phyloP scores from a whole-genome alignment of 2,329 filamentous ascomycete genomes.

The Amylocarpus encephaloides region DNA sequence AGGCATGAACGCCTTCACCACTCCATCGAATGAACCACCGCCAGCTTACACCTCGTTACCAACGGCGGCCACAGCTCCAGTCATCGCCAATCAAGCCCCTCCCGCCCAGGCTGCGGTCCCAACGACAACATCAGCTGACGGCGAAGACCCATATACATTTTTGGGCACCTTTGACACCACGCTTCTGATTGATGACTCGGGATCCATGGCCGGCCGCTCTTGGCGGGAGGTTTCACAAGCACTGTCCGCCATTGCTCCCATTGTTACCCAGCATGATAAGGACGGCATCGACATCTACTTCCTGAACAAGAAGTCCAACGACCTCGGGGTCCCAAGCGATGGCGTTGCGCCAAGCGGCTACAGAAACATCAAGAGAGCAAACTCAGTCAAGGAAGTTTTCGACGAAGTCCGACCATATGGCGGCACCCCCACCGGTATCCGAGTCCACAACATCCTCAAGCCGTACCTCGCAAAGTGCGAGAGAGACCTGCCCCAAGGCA shows the following conservation, averaged over 20 bases:
- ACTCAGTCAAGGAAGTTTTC: conserved; percentile 64
- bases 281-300: conserved; percentile 93
- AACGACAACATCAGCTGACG: conserved; percentile 29
- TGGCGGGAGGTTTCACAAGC: conserved; percentile 72
- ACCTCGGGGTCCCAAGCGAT: conserved; percentile 30
- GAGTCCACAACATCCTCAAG: conserved; percentile 64
- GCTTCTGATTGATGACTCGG: conserved; percentile 89
- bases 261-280: conserved; percentile 71
- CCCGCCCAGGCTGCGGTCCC: conserved; percentile 36
- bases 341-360: conserved; percentile 48
- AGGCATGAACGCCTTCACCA: conserved; percentile 29
- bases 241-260: conserved; percentile 67
- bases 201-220: conserved; percentile 69
- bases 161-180: conserved; percentile 76
- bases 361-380: conserved; percentile 53
- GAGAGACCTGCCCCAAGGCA: conserved; percentile 29
- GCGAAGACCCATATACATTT: conserved; percentile 69
- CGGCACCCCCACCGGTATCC: conserved; percentile 67
- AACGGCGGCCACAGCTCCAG: conserved; percentile 13
- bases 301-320: conserved; percentile 58
- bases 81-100: conserved; percentile 3
- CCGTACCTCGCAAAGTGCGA: conserved; percentile 61
- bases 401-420: conserved; percentile 55
- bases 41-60: conserved; percentile 28
- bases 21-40: conserved; percentile 29